Evolutionary conservation across 345 rosid species (phyloP).

Genomic region (Hypericum perforatum): DNA sequence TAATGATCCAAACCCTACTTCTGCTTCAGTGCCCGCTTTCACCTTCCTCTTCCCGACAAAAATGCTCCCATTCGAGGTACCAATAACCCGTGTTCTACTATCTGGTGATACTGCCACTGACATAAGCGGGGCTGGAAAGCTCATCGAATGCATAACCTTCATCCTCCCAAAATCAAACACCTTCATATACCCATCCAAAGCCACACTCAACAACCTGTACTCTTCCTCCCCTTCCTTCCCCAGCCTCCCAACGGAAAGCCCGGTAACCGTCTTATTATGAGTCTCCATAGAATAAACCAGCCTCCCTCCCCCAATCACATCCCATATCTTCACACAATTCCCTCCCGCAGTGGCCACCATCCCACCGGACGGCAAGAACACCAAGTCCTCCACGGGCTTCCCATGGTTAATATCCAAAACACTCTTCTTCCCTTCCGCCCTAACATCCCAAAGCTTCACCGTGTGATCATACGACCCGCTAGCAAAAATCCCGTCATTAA

Average conservation of each 20-base stretch:
- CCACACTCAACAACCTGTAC: conserved; percentile 67
- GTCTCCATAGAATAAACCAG: conserved; percentile 78
- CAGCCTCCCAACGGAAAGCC: conserved; percentile 48
- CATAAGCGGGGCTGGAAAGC: conserved; percentile 81
- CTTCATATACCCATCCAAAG: conserved; percentile 86
- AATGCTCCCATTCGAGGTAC: conserved; percentile 61
- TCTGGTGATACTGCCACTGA: conserved; percentile 59
- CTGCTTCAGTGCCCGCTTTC: conserved; percentile 26
- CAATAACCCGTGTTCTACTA: conserved; percentile 48
- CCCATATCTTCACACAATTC: conserved; percentile 81
- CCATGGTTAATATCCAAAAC: conserved; percentile 72
- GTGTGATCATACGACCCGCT: conserved; percentile 94
- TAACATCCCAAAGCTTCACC: conserved; percentile 84
- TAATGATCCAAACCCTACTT: conserved; percentile 18
- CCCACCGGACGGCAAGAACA: conserved; percentile 82
- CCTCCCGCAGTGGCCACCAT: conserved; percentile 80
- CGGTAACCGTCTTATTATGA: conserved; percentile 89
- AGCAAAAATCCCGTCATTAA: conserved; percentile 44
- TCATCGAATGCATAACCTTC: conserved; percentile 78
- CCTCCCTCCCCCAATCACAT: conserved; percentile 74
- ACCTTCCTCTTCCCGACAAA: conserved; percentile 64
- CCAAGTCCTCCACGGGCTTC: conserved; percentile 77
- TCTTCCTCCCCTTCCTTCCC: conserved; percentile 34
- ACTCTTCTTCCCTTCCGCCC: conserved; percentile 40
- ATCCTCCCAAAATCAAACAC: conserved; percentile 70